These are phyloP conservation scores for Penicillium chermesinum DNA, from an alignment of 495 filamentous ascomycete species.

Conservation along the genomic window DNA sequence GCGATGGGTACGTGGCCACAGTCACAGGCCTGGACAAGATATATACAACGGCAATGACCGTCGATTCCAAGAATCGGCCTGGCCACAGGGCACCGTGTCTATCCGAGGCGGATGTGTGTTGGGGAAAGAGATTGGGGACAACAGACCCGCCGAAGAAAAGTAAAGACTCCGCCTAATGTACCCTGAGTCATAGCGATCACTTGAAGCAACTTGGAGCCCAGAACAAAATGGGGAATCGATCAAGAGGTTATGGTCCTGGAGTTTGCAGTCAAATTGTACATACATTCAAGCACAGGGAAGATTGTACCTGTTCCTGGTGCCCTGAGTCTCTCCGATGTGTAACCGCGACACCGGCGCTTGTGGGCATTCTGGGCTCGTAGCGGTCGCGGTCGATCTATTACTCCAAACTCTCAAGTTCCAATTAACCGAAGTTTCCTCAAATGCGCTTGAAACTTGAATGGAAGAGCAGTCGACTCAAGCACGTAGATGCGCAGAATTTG, in stretches of 20 bases:
- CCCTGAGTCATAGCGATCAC: too few species aligned
- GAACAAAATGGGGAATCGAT: too few species aligned
- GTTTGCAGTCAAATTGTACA: conserved; percentile 5
- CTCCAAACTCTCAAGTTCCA: too few species aligned
- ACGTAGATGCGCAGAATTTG: too few species aligned
- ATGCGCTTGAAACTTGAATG: too few species aligned
- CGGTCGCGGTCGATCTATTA: too few species aligned
- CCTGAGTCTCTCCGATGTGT: not conserved
- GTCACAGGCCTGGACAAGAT: not conserved
- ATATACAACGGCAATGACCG: not conserved
- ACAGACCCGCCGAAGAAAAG: conserved; percentile 12
- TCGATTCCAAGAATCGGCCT: conserved; percentile 6
- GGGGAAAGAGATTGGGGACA: conserved; percentile 8
- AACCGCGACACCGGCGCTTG: not conserved
- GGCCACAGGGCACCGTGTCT: conserved; percentile 3
- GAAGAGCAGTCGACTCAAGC: too few species aligned
- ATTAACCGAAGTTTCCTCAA: too few species aligned
- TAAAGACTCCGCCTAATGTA: too few species aligned
- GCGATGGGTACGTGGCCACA: conserved; percentile 1
- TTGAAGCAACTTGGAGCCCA: too few species aligned
- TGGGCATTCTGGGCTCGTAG: not conserved
- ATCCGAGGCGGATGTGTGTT: conserved; percentile 7
- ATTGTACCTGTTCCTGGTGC: not conserved
- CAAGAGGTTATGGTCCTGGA: too few species aligned
- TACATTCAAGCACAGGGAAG: conserved; percentile 6